Evolutionary conservation across 352 stramenopile species (phyloP).

Genomic region (Globisporangium camurandrum): DNA sequence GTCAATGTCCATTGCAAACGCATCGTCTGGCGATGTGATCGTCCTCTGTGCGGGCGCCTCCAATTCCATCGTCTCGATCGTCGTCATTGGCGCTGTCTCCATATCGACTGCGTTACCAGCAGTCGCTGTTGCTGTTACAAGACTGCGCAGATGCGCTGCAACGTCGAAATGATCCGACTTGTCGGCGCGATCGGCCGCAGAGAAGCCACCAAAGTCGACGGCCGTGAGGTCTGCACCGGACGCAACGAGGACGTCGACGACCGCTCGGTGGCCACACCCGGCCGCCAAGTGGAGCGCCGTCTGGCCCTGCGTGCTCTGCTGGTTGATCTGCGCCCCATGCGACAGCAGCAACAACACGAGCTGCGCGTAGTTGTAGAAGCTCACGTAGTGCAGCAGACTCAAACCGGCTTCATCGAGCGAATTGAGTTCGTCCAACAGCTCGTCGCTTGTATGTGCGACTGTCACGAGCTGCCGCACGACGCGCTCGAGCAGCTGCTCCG

Average conservation of each 20-base stretch:
- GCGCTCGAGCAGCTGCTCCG: conserved; percentile 74
- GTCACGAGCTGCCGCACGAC: conserved; percentile 78
- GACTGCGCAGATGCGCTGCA: conserved; percentile 28
- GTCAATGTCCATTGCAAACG: conserved; percentile 44
- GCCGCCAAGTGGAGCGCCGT: conserved; percentile 79
- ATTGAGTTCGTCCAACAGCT: conserved; percentile 82
- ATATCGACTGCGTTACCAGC: too few species aligned
- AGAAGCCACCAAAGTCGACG: conserved; percentile 68
- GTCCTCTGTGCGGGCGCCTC: too few species aligned
- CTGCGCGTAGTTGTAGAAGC: conserved; percentile 84
- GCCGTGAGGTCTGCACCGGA: conserved; percentile 51
- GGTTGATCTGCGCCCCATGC: conserved; percentile 79
- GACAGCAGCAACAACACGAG: conserved; percentile 71
- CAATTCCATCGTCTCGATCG: too few species aligned
- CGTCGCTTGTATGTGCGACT: conserved; percentile 67
- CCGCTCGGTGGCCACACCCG: conserved; percentile 59
- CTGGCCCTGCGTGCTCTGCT: conserved; percentile 77
- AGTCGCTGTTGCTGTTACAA: conserved; percentile 2
- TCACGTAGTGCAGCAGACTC: conserved; percentile 86
- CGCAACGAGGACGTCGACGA: conserved; percentile 58
- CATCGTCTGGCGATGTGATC: conserved; percentile 1
- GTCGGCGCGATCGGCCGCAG: conserved; percentile 64
- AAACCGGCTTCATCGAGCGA: conserved; percentile 81
- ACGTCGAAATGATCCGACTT: conserved; percentile 58
- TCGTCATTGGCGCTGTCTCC: too few species aligned